Conservation (phyloP, 129 eudicot species). For the Artemisia tridentata region DNA sequence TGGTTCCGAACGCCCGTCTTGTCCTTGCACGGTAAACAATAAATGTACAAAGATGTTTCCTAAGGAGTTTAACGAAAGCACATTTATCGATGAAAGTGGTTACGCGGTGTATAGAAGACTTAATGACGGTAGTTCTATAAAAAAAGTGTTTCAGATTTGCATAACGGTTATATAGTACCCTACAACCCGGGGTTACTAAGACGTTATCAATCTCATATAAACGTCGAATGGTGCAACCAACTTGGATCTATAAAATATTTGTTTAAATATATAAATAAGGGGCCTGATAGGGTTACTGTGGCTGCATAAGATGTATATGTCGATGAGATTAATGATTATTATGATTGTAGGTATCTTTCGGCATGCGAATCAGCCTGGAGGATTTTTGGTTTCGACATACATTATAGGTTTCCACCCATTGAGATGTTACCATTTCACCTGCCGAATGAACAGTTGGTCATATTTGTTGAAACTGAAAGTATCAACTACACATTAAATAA, state of each 20-base stretch:
- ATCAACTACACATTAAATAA: not conserved
- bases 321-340: not conserved
- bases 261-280: too few species aligned
- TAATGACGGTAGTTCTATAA: not conserved
- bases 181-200: not conserved
- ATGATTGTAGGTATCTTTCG: not conserved
- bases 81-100: not conserved
- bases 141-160: not conserved
- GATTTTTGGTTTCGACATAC: not conserved
- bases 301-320: too few species aligned
- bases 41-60: not conserved
- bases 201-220: not conserved
- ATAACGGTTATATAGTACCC: not conserved
- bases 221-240: not conserved
- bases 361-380: not conserved
- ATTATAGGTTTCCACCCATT: not conserved
- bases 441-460: not conserved
- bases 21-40: not conserved
- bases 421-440: not conserved
- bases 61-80: not conserved
- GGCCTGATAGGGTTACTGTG: too few species aligned
- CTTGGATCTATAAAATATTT: not conserved
- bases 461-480: not conserved
- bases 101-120: not conserved
- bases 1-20: not conserved